Conservation (phyloP, 1,284 basidiomycete genomes). For the Melampsora larici-populina region DNA sequence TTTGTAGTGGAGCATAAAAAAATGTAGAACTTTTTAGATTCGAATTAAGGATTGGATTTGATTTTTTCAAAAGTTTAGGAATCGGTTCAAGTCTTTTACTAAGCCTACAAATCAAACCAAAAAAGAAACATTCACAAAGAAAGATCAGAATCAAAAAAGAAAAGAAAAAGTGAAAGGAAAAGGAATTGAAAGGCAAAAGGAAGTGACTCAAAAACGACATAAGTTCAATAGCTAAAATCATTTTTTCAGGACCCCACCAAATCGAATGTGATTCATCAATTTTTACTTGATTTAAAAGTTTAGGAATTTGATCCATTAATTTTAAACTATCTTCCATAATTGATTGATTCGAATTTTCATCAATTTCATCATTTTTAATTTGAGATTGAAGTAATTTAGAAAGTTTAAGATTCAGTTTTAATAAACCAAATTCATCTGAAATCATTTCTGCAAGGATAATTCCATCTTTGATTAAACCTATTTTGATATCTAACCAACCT, state of each 20-base stretch:
- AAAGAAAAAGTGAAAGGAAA: too few species aligned
- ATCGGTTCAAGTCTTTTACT: constrained; percentile 21
- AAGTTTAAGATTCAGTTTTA: background rate
- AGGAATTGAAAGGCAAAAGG: too few species aligned
- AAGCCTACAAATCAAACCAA: background rate
- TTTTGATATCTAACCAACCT: constrained; percentile 12
- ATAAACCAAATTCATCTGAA: background rate
- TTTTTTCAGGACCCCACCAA: background rate
- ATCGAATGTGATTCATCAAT: background rate
- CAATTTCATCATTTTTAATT: background rate
- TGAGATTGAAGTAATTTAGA: background rate
- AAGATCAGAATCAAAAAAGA: too few species aligned
- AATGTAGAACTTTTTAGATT: constrained; percentile 9
- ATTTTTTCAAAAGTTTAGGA: background rate
- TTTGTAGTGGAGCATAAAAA: constrained; percentile 17
- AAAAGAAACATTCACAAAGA: background rate
- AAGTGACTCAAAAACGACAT: too few species aligned
- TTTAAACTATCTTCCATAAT: background rate
- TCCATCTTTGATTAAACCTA: background rate
- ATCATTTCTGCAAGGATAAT: background rate
- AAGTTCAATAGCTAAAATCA: too few species aligned
- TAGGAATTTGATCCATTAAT: background rate
- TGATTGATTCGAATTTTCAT: background rate
- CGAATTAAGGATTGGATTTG: background rate
- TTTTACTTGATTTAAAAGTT: background rate